These are phyloP conservation scores for Podaxis pistillaris DNA, from an alignment of 768 basidiomycete genomes.

Conservation along the genomic window DNA sequence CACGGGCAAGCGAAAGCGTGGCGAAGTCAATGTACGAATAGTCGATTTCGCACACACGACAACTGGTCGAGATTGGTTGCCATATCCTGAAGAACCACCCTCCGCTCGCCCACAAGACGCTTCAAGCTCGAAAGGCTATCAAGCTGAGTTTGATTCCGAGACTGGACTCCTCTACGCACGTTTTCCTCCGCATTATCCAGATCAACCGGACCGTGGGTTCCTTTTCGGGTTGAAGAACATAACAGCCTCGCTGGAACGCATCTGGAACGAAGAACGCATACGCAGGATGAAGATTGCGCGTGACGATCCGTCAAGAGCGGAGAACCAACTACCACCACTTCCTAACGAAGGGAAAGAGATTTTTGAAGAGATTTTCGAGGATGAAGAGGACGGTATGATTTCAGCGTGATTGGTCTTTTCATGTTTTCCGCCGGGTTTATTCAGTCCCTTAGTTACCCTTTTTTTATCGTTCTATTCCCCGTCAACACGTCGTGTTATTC, in stretches of 20 bases:
- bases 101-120: constrained; percentile 40
- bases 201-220: constrained; percentile 92
- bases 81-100: constrained; percentile 46
- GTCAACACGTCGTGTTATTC: constrained; percentile 8
- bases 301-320: constrained; percentile 48
- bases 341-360: constrained; percentile 74
- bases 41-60: constrained; percentile 99
- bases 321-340: constrained; percentile 60
- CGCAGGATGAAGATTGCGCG: constrained; percentile 61
- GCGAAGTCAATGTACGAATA: constrained; percentile 92
- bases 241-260: constrained; percentile 69
- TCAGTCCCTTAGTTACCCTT: constrained; percentile 4
- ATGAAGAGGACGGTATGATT: constrained; percentile 73
- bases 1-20: constrained; percentile 69
- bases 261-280: constrained; percentile 86
- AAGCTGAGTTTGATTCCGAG: constrained; percentile 76
- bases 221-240: constrained; percentile 86
- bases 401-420: constrained; percentile 50
- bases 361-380: constrained; percentile 70
- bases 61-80: constrained; percentile 88
- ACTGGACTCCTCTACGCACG: constrained; percentile 86
- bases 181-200: constrained; percentile 90
- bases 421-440: background rate
- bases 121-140: constrained; percentile 71
- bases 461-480: constrained; percentile 2